Base-by-base conservation (phyloP, 2,329 filamentous ascomycete species). In the Amylocarpus encephaloides region DNA sequence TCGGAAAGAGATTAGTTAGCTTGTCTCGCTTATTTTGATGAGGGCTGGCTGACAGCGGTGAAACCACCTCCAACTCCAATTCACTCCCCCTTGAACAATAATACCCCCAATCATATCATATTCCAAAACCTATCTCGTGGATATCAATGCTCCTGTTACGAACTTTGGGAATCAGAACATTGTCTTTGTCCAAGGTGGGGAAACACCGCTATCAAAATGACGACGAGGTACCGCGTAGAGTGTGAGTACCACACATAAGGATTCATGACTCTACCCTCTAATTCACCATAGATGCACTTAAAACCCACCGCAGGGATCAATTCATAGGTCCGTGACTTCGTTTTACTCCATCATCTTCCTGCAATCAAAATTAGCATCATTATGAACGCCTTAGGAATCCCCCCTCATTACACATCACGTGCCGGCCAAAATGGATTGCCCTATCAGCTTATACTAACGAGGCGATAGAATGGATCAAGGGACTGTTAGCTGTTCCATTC, bases 261-360 rank as follows among this genome's bases (percentile, higher is more conserved):
- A 29, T 32, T 34, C 15, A 32, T 30, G 19, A 38, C 51, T 35
- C 50, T 48, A 46, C 38, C 22, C 35, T 30, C 33, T 46, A 16
- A 50, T 6, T 7, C 10, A 32, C 7, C 13, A 13, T 57, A 85
- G 82, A 86, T 72, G 76, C 78, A 42, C 73, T 80, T 63, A 82
- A 95, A 78, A 92, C 90, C 46, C 91, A 96, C 72, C 81, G 91
- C 49, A 78, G 91, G 66, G 91, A 96, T 67, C 91, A 96, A 68
- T 82, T 96, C 63, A 89, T 90, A 70, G 77, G 86, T 85, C 73
- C 52, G 68, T 59, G n/a, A n/a, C n/a, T n/a, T n/a, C 18, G 33
- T 36, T 10, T 22, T 11, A 29, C 45, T 45, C 15, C 43, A 11
- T 15, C 19, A 40, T 26, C 16, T 26, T 32, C 15, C 3, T 34